Conservation (phyloP, 225 moss, liverwort and hornwort species). For the Climacium dendroides region DNA sequence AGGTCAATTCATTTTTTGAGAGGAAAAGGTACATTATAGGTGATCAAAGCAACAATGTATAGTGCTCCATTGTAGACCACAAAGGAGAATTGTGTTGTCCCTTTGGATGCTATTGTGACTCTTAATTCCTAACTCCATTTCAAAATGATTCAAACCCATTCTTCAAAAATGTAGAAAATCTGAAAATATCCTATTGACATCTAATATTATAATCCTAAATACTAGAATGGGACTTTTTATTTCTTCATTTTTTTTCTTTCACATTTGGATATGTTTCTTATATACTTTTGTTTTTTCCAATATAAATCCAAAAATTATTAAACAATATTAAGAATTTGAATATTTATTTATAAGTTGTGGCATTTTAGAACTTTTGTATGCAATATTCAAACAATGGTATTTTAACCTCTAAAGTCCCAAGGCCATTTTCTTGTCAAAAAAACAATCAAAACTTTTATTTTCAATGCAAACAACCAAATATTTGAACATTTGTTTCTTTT, state of each 20-base stretch:
- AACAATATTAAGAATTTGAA: neutral
- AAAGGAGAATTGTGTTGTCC: too few species aligned
- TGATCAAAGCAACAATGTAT: neutral
- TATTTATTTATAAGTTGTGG: neutral
- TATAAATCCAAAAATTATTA: neutral
- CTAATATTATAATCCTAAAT: rapidly evolving
- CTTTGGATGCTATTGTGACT: neutral
- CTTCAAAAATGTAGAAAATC: neutral
- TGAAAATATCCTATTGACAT: neutral
- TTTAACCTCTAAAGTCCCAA: rapidly evolving
- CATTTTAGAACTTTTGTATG: neutral
- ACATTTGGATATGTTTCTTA: neutral
- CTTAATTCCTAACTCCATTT: neutral
- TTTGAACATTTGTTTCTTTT: neutral
- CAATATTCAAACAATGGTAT: rapidly evolving
- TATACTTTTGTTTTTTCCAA: neutral
- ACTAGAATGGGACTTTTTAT: neutral
- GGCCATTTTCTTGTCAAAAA: rapidly evolving
- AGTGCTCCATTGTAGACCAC: too few species aligned
- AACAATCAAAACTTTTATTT: neutral
- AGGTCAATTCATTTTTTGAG: neutral
- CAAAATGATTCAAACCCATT: neutral
- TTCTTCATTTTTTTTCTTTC: rapidly evolving
- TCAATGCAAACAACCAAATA: neutral
- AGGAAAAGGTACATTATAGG: too few species aligned